These are phyloP conservation scores for Microthlaspi erraticum DNA, from an alignment of 345 rosid species.

Conservation along the genomic window DNA sequence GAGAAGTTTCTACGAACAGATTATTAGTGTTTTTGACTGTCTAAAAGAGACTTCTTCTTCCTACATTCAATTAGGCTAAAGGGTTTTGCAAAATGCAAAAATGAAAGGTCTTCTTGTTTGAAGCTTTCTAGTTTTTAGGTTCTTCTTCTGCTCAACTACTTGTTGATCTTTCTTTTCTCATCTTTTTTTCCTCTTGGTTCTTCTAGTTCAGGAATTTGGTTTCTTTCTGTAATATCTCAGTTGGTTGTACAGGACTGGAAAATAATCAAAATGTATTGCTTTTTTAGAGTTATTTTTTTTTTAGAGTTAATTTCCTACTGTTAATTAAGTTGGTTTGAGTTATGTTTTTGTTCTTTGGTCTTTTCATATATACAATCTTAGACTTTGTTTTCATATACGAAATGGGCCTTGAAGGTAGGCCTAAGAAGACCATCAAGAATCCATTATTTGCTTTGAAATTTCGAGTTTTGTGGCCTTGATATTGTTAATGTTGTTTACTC, in stretches of 20 bases:
- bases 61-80: background rate
- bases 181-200: background rate
- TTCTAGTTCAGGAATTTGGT: conserved; percentile 6
- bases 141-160: conserved; percentile 31
- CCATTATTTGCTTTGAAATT: background rate
- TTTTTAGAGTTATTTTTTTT: conserved; percentile 1
- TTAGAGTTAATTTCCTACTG: conserved; percentile 3
- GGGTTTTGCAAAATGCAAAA: conserved; percentile 34
- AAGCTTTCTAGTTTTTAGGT: conserved; percentile 22
- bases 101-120: conserved; percentile 9
- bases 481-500: conserved; percentile 5
- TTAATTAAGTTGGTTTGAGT: background rate
- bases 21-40: conserved; percentile 46
- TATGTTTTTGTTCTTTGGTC: background rate
- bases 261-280: background rate
- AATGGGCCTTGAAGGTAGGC: conserved; percentile 17
- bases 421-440: background rate
- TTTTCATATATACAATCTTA: background rate
- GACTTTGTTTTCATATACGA: background rate
- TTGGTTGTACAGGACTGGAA: conserved; percentile 30
- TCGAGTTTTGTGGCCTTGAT: background rate
- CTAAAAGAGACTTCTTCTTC: background rate
- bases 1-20: conserved; percentile 64
- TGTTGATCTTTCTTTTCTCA: conserved; percentile 21
- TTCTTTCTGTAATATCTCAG: background rate